A percentile compares a stretch with the other conserved stretches of the same genome.
Evolutionary conservation across 192 early-diverging fungal species (phyloP).

Genomic region (Neocallimastix lanati): DNA sequence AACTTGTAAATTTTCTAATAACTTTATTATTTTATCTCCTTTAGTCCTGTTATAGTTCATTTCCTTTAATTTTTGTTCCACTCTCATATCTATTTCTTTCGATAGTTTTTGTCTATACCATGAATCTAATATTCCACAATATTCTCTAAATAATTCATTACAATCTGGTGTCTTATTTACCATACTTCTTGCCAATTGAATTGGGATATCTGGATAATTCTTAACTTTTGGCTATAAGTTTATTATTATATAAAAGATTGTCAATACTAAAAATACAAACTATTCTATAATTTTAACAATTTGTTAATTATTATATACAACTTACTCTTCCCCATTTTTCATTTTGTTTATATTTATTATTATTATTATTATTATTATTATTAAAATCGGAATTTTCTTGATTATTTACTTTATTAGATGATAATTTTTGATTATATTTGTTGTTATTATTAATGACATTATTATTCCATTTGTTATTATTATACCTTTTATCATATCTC

Average conservation of each 20-base stretch:
- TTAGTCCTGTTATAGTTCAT: neutral
- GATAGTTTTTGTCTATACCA: neutral
- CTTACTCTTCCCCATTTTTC: neutral
- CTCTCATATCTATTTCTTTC: neutral
- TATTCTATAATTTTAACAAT: too few relatives aligned
- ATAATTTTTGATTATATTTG: neutral
- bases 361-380: neutral
- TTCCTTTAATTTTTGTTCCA: neutral
- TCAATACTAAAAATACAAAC: too few relatives aligned
- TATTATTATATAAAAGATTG: too few relatives aligned
- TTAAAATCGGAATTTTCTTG: neutral
- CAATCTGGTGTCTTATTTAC: neutral
- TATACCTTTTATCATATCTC: neutral
- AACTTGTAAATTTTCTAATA: neutral
- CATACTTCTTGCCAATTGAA: neutral
- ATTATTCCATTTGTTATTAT: neutral
- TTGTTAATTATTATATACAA: too few relatives aligned
- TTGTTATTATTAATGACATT: neutral
- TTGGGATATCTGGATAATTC: neutral
- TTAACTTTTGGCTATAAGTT: neutral
- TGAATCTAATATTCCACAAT: neutral
- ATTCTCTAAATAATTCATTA: neutral
- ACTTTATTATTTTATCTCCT: neutral
- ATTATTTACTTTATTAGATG: neutral
- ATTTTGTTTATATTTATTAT: neutral